Evolutionary conservation across 208 protist species (phyloP), one percentile per base, ranked within the genome.

Genomic region (Lotmaria passim): DNA sequence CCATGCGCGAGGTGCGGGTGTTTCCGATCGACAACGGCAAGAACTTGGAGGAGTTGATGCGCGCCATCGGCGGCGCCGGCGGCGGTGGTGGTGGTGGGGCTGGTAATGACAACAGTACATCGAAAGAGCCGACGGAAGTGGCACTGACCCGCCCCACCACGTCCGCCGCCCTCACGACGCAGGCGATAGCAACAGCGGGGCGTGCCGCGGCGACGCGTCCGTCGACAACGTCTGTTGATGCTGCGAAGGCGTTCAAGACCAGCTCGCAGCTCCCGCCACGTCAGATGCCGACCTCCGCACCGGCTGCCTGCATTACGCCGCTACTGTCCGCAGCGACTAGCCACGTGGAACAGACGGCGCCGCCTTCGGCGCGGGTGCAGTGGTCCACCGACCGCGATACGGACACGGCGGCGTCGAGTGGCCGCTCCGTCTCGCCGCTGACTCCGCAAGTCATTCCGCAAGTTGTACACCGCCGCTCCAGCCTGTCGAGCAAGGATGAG

Each of bases 21-120:
- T 73, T 82, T 15, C 72, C 69, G 11, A 56, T 70, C 3, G 56
- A 69, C 48, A 34, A 44, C 47, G 55, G 46, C 24, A 61, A 70
- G 24, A 21, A 65, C 14, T 50, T 84, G 12, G 74, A 84, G 28
- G 58, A 74, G 12, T 36, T 79, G 14, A 62, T 83, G 38, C 71
- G 78, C n/a, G 59, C 63, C 24, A 58, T 78, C 24, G 41, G 56
- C 52, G 34, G n/a, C 21, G n/a, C n/a, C n/a, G n/a, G n/a, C n/a
- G n/a, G n/a, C n/a, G n/a, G n/a, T n/a, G n/a, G n/a, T n/a, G 41
- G 39, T 17, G 4, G 47, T 52, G 24, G 47, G 7, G 6, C 21
- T 24, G 17, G 23, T 5, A 48, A 5, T 19, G 14, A 7, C 7
- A 23, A 7, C 14, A 48, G 7, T 5, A 21, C 44, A 48, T 10